Evolutionary conservation across 805 yeast species (phyloP).

Genomic region (Starmerella roubikii): DNA sequence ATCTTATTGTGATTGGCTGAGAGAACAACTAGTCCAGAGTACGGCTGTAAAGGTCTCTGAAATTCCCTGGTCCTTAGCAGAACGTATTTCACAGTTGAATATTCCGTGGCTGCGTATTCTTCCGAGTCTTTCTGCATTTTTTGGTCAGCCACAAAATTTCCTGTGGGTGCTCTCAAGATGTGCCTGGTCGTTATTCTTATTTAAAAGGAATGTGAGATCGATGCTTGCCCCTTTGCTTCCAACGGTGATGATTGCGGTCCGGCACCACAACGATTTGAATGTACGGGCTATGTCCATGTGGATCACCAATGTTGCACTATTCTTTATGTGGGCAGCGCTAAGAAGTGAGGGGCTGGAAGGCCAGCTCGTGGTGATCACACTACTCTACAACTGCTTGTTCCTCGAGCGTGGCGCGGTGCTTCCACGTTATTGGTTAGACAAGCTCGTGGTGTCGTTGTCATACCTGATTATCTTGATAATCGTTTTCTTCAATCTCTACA

Average conservation of each 20-base stretch:
- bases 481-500: slow-evolving; percentile 53
- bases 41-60: no score
- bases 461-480: slow-evolving; percentile 38
- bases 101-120: slow-evolving; percentile 46
- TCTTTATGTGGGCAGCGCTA: slow-evolving; percentile 79
- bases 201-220: slow-evolving; percentile 89
- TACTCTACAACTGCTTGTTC: slow-evolving; percentile 60
- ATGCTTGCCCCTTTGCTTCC: slow-evolving; percentile 82
- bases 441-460: slow-evolving; percentile 36
- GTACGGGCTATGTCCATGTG: slow-evolving; percentile 67
- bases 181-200: slow-evolving; percentile 76
- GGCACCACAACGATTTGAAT: slow-evolving; percentile 38
- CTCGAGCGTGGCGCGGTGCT: slow-evolving; percentile 22
- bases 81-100: slow-evolving; percentile 50
- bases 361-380: slow-evolving; percentile 52
- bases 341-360: slow-evolving; percentile 57
- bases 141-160: slow-evolving; percentile 25
- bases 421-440: slow-evolving; percentile 41
- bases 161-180: slow-evolving; percentile 69
- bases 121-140: slow-evolving; percentile 41
- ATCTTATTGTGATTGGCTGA: no score
- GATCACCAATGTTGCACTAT: slow-evolving; percentile 73
- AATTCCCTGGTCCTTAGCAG: no score
- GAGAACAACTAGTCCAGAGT: no score
- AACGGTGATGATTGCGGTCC: slow-evolving; percentile 42